Evolutionary conservation across 345 rosid species (phyloP).

Genomic region (Rhodamnia rubescens): DNA sequence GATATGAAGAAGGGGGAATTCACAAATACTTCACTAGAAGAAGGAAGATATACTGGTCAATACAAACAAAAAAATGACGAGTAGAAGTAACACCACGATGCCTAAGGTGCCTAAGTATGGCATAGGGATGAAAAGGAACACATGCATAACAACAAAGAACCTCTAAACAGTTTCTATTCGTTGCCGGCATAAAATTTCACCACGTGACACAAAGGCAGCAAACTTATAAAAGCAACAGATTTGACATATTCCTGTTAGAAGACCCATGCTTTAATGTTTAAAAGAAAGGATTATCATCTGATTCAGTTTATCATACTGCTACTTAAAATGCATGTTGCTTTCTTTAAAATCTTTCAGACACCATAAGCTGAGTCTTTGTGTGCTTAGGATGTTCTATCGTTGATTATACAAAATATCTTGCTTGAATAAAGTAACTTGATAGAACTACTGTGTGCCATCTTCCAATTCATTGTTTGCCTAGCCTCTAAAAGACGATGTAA

Average conservation of each 20-base stretch:
- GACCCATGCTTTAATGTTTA: neutral
- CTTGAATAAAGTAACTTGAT: neutral
- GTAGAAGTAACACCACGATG: neutral
- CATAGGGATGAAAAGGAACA: neutral
- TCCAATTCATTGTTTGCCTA: neutral
- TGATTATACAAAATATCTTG: neutral
- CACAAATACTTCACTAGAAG: conserved; percentile 73
- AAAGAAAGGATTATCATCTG: neutral
- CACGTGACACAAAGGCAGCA: neutral
- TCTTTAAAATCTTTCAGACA: neutral
- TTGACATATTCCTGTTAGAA: neutral
- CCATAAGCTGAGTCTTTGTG: neutral
- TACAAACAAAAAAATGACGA: neutral
- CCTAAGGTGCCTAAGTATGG: no score
- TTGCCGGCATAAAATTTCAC: neutral
- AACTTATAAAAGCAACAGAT: neutral
- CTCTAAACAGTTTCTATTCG: neutral
- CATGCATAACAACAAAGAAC: neutral
- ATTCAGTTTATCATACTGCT: neutral
- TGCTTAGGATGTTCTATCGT: neutral
- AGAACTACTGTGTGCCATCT: neutral
- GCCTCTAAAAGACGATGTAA: neutral
- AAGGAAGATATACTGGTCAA: conserved; percentile 1
- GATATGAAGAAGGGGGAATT: conserved; percentile 93
- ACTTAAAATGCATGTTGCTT: neutral